Evolutionary conservation across 2,329 filamentous ascomycete genomes (phyloP).

Genomic region (Botryotinia convoluta): DNA sequence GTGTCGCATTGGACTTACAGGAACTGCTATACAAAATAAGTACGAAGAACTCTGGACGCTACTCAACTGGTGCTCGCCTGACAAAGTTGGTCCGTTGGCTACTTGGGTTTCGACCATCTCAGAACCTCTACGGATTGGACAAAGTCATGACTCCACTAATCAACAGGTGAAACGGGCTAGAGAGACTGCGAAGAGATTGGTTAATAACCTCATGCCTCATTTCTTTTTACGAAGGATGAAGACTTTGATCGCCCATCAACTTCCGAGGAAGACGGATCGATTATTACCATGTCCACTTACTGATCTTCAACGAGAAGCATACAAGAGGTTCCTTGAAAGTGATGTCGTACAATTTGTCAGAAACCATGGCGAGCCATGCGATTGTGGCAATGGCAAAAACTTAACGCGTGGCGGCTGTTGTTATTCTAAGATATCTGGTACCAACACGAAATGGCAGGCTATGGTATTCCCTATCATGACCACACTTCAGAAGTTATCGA

Average conservation of each 20-base stretch:
- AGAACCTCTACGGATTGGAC: slow-evolving; percentile 77
- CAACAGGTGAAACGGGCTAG: slow-evolving; percentile 78
- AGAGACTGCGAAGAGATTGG: slow-evolving; percentile 78
- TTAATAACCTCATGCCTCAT: slow-evolving; percentile 79
- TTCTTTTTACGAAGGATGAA: slow-evolving; percentile 95
- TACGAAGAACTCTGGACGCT: slow-evolving; percentile 97
- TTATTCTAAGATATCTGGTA: slow-evolving; percentile 51
- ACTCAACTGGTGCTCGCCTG: slow-evolving; percentile 94
- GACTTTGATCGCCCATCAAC: slow-evolving; percentile 81
- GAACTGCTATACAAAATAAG: slow-evolving; percentile 95
- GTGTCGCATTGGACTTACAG: slow-evolving; percentile 88
- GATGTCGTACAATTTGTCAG: slow-evolving; percentile 68
- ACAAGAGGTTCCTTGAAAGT: slow-evolving; percentile 76
- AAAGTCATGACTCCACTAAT: slow-evolving; percentile 79
- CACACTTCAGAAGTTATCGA: slow-evolving; percentile 81
- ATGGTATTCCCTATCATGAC: slow-evolving; percentile 83
- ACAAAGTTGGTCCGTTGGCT: slow-evolving; percentile 61
- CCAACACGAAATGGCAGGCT: slow-evolving; percentile 49
- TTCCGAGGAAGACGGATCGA: slow-evolving; percentile 90
- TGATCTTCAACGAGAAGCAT: slow-evolving; percentile 74
- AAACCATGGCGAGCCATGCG: slow-evolving; percentile 63
- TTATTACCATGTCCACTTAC: slow-evolving; percentile 95
- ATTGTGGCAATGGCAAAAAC: slow-evolving; percentile 66
- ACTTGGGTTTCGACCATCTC: slow-evolving; percentile 80
- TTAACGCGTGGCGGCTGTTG: slow-evolving; percentile 74